Conservation (phyloP, 768 basidiomycete species). For the Boletus subparvulus region DNA sequence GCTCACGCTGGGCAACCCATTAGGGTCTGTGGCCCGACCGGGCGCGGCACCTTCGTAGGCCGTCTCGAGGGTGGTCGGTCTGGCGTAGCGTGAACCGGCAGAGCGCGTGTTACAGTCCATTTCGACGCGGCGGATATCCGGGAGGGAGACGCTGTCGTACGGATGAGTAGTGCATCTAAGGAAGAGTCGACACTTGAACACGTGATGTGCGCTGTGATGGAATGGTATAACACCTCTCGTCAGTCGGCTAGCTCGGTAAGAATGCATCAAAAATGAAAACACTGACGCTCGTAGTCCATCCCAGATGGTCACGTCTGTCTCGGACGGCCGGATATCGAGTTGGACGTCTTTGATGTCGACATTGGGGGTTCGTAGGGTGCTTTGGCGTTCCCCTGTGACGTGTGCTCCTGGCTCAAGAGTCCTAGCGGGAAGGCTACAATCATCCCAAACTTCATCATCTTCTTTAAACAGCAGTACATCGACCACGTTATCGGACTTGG, state of each 20-base stretch:
- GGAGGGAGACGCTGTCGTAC: constrained; percentile 8
- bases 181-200: constrained; percentile 26
- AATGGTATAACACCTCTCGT: neutral
- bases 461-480: neutral
- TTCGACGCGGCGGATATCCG: constrained; percentile 17
- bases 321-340: constrained; percentile 12
- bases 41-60: constrained; percentile 17
- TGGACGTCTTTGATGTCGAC: constrained; percentile 10
- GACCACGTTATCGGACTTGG: neutral
- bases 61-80: constrained; percentile 8
- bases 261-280: neutral
- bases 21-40: too few relatives aligned
- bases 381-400: neutral
- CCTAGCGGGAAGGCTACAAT: neutral
- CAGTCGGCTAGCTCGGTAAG: neutral
- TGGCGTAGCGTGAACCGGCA: neutral
- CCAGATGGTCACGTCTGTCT: constrained; percentile 26
- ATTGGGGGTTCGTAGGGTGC: neutral
- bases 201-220: constrained; percentile 13
- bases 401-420: neutral
- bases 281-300: constrained; percentile 24
- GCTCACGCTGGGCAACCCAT: neutral
- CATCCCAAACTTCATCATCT: neutral
- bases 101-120: constrained; percentile 21
- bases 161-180: constrained; percentile 18